Conservation (phyloP, 2,329 filamentous ascomycete species). For the Harringtonia aguacate region DNA sequence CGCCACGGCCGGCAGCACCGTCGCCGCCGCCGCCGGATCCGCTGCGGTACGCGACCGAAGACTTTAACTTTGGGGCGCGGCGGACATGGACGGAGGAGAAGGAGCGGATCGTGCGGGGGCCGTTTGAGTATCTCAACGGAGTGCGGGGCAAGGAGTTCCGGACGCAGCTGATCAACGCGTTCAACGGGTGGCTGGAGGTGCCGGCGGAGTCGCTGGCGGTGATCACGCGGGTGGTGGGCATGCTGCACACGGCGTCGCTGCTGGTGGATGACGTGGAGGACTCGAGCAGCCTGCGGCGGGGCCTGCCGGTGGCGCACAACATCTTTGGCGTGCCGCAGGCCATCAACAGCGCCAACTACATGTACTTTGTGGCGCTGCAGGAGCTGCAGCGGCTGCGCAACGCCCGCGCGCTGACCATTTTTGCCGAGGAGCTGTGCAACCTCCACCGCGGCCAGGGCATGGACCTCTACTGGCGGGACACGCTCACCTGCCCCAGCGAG, state of each 20-base stretch:
- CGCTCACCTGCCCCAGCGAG: slow-evolving; percentile 71
- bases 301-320: slow-evolving; percentile 70
- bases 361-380: slow-evolving; percentile 71
- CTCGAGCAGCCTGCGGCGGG: slow-evolving; percentile 59
- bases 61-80: slow-evolving; percentile 39
- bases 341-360: slow-evolving; percentile 84
- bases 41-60: slow-evolving; percentile 40
- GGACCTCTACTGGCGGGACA: slow-evolving; percentile 86
- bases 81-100: slow-evolving; percentile 61
- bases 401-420: slow-evolving; percentile 56
- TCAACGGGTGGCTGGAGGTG: slow-evolving; percentile 72
- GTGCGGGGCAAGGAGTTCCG: slow-evolving; percentile 82
- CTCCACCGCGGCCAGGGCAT: slow-evolving; percentile 82
- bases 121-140: slow-evolving; percentile 69
- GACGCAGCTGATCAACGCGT: slow-evolving; percentile 66
- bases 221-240: slow-evolving; percentile 71
- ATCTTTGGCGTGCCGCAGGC: slow-evolving; percentile 83
- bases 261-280: slow-evolving; percentile 87
- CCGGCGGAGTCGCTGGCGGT: slow-evolving; percentile 57
- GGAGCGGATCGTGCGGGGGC: slow-evolving; percentile 65
- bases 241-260: slow-evolving; percentile 77
- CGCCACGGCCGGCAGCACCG: not conserved
- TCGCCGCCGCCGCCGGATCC: slow-evolving; percentile 34
- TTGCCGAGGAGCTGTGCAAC: slow-evolving; percentile 73
- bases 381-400: slow-evolving; percentile 63